These are phyloP conservation scores for Iodosphaeria phyllophila DNA, from an alignment of 2,329 filamentous ascomycete species.

Conservation along the genomic window DNA sequence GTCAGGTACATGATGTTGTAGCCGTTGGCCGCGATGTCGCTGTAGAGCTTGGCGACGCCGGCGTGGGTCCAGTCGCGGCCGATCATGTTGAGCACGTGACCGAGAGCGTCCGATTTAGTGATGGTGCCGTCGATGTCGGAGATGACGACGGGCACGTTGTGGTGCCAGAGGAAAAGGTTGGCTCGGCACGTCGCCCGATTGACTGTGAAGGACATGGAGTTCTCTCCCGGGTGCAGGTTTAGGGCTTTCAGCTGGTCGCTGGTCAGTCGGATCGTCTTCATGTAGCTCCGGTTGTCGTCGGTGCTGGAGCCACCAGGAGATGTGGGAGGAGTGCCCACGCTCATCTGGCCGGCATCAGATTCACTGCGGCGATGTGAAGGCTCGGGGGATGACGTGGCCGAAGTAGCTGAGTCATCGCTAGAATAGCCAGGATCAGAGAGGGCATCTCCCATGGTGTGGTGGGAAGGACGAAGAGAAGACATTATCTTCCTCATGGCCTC, in stretches of 20 bases:
- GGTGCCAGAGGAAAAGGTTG: conserved; percentile 84
- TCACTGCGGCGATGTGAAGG: conserved; percentile 43
- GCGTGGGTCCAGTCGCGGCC: conserved; percentile 96
- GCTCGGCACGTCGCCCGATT: conserved; percentile 86
- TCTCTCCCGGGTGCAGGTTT: conserved; percentile 66
- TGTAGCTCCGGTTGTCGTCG: conserved; percentile 72
- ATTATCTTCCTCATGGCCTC: conserved; percentile 54
- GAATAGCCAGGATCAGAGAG: conserved; percentile 89
- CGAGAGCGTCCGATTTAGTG: conserved; percentile 88
- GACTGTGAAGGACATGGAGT: conserved; percentile 89
- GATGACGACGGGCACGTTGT: conserved; percentile 85
- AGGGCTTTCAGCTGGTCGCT: conserved; percentile 87
- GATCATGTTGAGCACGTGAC: conserved; percentile 90
- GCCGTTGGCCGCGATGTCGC: conserved; percentile 83
- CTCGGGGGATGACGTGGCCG: conserved; percentile 25
- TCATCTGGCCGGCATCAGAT: conserved; percentile 38
- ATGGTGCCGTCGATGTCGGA: conserved; percentile 98
- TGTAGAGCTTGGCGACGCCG: conserved; percentile 92
- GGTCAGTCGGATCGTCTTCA: conserved; percentile 86
- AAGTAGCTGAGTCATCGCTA: conserved; percentile 55
- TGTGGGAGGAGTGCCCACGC: conserved; percentile 46
- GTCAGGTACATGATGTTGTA: conserved; percentile 99
- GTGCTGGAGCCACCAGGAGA: conserved; percentile 43
- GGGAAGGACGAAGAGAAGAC: conserved; percentile 24
- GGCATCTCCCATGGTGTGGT: conserved; percentile 45